Percentiles rank a stretch among this genome's conserved stretches.
These are phyloP conservation scores for Plectosphaerella plurivora DNA, from an alignment of 2,329 filamentous ascomycete genomes.

Conservation along the genomic window DNA sequence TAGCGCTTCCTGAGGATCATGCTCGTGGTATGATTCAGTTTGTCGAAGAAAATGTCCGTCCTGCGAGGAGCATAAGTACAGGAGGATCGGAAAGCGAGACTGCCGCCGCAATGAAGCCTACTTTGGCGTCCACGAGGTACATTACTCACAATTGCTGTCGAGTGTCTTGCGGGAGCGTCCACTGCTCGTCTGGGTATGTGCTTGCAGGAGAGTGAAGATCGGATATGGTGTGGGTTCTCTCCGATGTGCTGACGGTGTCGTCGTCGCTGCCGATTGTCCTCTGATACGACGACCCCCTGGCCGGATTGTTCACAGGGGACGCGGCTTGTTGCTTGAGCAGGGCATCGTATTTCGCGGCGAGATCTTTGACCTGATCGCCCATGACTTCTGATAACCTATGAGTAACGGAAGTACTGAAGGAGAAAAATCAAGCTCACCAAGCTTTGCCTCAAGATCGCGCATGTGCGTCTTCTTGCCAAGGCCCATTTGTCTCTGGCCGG, in stretches of 20 bases:
- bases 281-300: too few species aligned
- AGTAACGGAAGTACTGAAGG: neutral
- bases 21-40: neutral
- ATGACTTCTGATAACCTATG: neutral
- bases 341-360: neutral
- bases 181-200: neutral
- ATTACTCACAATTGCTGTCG: neutral
- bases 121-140: neutral
- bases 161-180: neutral
- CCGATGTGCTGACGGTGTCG: too few species aligned
- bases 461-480: neutral
- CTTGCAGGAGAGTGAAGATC: too few species aligned
- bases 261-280: too few species aligned
- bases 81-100: neutral
- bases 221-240: too few species aligned
- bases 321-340: neutral
- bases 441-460: slow-evolving; percentile 1
- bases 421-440: neutral
- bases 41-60: neutral
- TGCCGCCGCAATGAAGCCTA: too few species aligned
- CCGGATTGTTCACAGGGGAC: too few species aligned
- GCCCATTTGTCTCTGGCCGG: neutral
- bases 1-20: neutral
- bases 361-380: neutral
- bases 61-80: neutral